Evolutionary conservation across 345 rosid species (phyloP).

Genomic region (Gossypium herbaceum): DNA sequence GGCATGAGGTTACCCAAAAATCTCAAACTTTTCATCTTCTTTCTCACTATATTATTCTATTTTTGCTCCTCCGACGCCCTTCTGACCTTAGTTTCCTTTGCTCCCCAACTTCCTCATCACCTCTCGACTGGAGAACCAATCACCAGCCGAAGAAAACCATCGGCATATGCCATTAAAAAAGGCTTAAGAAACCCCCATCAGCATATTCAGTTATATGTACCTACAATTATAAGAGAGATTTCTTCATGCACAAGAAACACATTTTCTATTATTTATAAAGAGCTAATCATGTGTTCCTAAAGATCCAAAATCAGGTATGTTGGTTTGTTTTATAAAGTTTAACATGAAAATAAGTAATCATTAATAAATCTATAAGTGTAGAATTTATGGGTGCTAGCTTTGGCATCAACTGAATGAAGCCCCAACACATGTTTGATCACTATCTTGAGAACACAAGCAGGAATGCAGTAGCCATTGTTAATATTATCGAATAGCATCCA

Average conservation of each 20-base stretch:
- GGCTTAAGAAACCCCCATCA: neutral
- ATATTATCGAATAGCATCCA: constrained; percentile 16
- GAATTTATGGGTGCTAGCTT: constrained; percentile 1
- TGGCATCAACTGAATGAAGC: constrained; percentile 12
- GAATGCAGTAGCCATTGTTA: constrained; percentile 31
- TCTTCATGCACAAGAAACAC: constrained; percentile 8
- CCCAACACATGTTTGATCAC: constrained; percentile 18
- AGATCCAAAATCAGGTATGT: constrained; percentile 14
- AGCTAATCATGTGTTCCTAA: constrained; percentile 17
- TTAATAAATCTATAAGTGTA: constrained; percentile 9
- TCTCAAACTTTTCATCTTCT: too few species aligned
- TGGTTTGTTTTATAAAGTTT: constrained; percentile 14
- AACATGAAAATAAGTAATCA: constrained; percentile 7
- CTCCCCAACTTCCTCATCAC: too few species aligned
- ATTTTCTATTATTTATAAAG: constrained; percentile 18
- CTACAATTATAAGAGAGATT: neutral
- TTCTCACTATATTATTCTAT: too few species aligned
- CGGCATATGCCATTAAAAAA: neutral
- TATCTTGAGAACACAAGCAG: constrained; percentile 38
- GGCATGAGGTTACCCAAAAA: too few species aligned
- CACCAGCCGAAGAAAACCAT: too few species aligned
- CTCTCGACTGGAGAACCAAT: too few species aligned
- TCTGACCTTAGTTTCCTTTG: too few species aligned
- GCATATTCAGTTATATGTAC: neutral
- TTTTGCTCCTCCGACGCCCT: too few species aligned